Base-by-base conservation (phyloP, 352 stramenopile species). In the Nothophytophthora sp. region DNA sequence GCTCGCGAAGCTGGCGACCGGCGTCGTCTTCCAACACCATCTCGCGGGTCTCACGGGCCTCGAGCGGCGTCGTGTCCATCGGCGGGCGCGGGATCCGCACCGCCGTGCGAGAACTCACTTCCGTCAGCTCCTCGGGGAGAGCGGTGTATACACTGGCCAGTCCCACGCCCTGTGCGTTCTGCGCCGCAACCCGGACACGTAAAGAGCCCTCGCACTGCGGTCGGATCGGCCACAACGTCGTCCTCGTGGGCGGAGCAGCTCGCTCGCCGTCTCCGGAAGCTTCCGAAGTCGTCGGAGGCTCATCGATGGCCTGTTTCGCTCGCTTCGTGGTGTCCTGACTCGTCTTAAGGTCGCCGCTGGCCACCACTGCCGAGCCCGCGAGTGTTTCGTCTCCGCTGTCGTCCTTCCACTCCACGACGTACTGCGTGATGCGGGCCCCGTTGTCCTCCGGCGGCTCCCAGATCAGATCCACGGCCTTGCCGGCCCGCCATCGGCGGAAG, bases 361-460 rank as follows among this genome's bases (percentile, higher is more conserved):
- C 55, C 28, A 69, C 54, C 16, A 61, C 40, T 1, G 60, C 49
- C 27, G 57, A 66, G 22, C 60, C 60, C 23, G 37, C 27, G 4
- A 57, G 37, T 19, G 65, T 28, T n/a, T 58, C 56, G 12, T 73
- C 50, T 5, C 70, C 68, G 19, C 44, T 62, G 29, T 85, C 73
- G 19, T 85, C 74, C 24, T 73, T 72, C 83, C 83, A 93, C 36
- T 93, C 83, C 4, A 92, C 46, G 4, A 78, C 35, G 29, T 89
- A 93, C 46, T 86, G 69, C 7, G 63, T 80, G 38, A 93, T 86
- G 0, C 54, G 13, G 15, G 76, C 63, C 0, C 83, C 83, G 38
- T 90, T 90, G 27, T 88, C 68, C 5, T 67, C 12, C 29, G 83
- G 83, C 2, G 70, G 55, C n/a, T 86, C 70, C 83, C 83, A 93